phyloP scores from a whole-genome alignment of 305 asterid species.

The Fraxinus sp. region DNA sequence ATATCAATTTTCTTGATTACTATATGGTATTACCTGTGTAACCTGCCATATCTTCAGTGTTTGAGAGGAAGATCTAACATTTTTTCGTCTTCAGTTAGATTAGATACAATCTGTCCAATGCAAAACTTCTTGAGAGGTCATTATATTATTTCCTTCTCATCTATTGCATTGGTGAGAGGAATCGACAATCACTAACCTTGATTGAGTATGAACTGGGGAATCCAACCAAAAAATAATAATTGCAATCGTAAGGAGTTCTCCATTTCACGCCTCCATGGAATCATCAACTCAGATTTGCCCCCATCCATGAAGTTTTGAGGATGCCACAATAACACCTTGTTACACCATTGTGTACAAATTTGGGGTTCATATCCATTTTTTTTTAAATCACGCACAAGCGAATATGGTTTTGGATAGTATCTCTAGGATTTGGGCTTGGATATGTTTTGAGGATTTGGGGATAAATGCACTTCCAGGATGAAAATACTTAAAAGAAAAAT shows the following conservation, averaged over 20 bases:
- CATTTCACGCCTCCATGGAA: not conserved
- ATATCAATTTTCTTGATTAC: not conserved
- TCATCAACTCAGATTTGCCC: not conserved
- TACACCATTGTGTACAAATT: not conserved
- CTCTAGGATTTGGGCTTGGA: not conserved
- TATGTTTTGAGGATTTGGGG: not conserved
- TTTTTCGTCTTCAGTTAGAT: not conserved
- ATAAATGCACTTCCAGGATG: not conserved
- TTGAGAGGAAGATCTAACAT: not conserved
- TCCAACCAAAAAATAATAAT: not conserved
- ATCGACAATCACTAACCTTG: not conserved
- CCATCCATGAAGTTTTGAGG: not conserved
- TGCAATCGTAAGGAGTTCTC: not conserved
- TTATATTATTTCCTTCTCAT: not conserved
- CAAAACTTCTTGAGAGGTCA: not conserved
- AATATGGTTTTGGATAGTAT: not conserved
- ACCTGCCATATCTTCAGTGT: not conserved
- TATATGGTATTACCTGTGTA: not conserved
- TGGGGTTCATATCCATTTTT: not conserved
- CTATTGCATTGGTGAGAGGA: not conserved
- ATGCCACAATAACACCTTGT: not conserved
- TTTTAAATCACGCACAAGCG: not conserved
- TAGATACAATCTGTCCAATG: not conserved
- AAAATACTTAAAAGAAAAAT: too few species aligned
- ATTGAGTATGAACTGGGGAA: not conserved